Base-by-base conservation (phyloP, 257 asterid species). In the Solanum ossicruentum region DNA sequence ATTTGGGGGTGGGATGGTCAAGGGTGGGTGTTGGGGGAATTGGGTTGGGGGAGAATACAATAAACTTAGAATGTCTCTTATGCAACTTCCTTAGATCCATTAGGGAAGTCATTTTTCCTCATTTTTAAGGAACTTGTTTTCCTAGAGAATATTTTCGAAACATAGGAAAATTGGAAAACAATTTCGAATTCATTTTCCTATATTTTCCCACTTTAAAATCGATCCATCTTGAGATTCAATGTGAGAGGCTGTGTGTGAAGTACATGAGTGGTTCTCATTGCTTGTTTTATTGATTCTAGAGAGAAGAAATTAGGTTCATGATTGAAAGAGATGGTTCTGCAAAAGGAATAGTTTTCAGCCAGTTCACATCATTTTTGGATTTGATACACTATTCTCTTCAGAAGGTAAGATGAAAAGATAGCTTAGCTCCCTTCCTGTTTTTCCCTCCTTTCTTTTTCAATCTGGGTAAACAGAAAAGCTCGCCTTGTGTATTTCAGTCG, bases 321-420 rank as follows among this genome's bases (percentile, higher is more conserved):
- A 91, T 93, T 85, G 99, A 96, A 90, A 93, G 97, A 89, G 98
- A 96, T 89, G 98, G 99, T 82, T 94, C 99, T 49, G 98, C 99
- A 82, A 96, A 96, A 91, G 99, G 93, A 66, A 93, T 96, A 77
- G 97, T 96, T 88, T 96, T 96, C 91, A 96, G 99, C 93, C 99
- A 96, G 83, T 96, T 93, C 90, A 90, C 98, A 26, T 92, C 98
- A 10, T 96, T 96, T 89, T 88, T 96, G 91, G 99, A 94, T 91
- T 95, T 96, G 89, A 94, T 96, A 86, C 97, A 90, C 84, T 94
- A 93, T 82, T 84, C 98, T 84, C 98, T 96, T 85, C 89, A 85
- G 85, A 93, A 94, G 97, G 99, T 96, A 90, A 66, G 21, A 18
- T 26, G 8, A 60, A 28, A n/a, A 81, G 61, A 75, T 15, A 75